Base-by-base conservation (phyloP, 441 rosid species). In the Adansonia grandidieri region DNA sequence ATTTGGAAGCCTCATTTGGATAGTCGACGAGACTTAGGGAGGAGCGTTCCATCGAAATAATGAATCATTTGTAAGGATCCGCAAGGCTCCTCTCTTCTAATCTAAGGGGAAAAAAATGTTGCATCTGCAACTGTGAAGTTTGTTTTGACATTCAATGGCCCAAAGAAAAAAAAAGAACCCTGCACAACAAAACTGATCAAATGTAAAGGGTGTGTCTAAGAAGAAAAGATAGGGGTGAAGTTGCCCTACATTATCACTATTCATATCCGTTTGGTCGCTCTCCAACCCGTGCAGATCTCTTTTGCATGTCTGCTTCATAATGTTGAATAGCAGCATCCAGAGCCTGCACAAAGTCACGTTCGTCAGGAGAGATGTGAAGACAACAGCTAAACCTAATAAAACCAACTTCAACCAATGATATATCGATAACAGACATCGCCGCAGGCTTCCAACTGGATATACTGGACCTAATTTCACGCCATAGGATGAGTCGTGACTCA, bases 321-420 rank as follows among this genome's bases (percentile, higher is more conserved):
- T 91, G 97, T 81, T 91, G 98, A 82, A 92, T 86, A 0, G 97
- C 96, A 72, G 98, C 93, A 56, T 95, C 96, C 60, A 95, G 79
- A 61, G 98, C 96, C 98, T 95, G 87, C 82, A 82, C 20, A 28
- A 69, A 2, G 78, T 53, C n/a, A 28, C 24, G 37, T 72, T 54
- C 4, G 24, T 37, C 75, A 1, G 6, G 17, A 56, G 50, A 19
- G 64, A 17, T 56, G 64, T 64, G 64, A 50, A 10, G 47, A 63
- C n/a, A 64, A 75, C n/a, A 63, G 28, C 10, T 57, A 5, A 62
- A 47, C 37, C 17, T 40, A 62, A 48, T 6, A 9, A 75, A 48
- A 75, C 71, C 47, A 48, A 19, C 28, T 17, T 37, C 24, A 9
- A 54, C 10, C 42, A 40, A 54, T 72, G 6, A 37, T 53, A 32